Conservation (phyloP, 1,284 basidiomycete genomes). For the Microbotryomycetes sp. region DNA sequence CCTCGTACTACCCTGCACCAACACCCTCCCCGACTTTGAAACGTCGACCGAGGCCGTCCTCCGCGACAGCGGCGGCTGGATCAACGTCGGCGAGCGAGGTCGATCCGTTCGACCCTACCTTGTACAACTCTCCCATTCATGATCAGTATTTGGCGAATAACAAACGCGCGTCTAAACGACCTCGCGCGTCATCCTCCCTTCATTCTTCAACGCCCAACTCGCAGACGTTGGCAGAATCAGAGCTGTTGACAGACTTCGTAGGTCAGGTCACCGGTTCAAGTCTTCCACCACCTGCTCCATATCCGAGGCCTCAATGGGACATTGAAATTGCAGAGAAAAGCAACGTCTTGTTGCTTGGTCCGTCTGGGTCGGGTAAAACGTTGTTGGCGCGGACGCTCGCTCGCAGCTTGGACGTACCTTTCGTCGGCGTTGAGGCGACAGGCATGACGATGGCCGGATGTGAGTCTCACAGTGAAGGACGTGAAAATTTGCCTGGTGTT, state of each 20-base stretch:
- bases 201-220: neutral
- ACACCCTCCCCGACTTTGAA: neutral
- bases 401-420: constrained; percentile 78
- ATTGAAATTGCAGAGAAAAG: constrained; percentile 72
- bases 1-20: neutral
- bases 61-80: neutral
- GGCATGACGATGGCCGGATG: constrained; percentile 46
- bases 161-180: neutral
- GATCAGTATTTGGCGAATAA: neutral
- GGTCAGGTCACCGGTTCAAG: constrained; percentile 3
- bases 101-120: constrained; percentile 8
- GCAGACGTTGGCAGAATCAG: constrained; percentile 3
- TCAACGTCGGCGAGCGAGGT: neutral
- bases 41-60: neutral
- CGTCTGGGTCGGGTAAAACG: constrained; percentile 64
- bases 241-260: constrained; percentile 14
- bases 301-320: constrained; percentile 3
- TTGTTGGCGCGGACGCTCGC: constrained; percentile 77
- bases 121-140: constrained; percentile 10
- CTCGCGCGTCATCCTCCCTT: neutral
- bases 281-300: constrained; percentile 45
- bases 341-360: constrained; percentile 70
- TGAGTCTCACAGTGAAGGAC: too few relatives aligned
- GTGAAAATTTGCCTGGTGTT: too few relatives aligned
- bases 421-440: constrained; percentile 50